Percentiles rank a stretch among this genome's conserved stretches.
Evolutionary conservation across 2,329 filamentous ascomycete species (phyloP).

Genomic region (Cladosporium sp.): DNA sequence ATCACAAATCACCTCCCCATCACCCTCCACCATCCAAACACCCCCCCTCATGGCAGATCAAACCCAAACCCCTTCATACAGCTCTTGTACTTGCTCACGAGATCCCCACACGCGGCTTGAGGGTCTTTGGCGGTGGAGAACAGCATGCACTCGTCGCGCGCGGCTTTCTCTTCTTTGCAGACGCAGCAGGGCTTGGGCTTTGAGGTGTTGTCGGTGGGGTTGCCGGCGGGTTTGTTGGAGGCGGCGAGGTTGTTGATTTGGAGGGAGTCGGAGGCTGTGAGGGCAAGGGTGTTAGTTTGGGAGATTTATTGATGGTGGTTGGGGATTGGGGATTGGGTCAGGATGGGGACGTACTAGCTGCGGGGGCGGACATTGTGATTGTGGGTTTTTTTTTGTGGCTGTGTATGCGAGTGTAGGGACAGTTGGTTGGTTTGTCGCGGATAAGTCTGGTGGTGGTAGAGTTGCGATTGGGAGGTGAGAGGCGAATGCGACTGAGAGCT

Average conservation of each 20-base stretch:
- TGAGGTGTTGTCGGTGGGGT: background rate
- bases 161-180: slow-evolving; percentile 91
- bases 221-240: slow-evolving; percentile 41
- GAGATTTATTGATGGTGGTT: background rate
- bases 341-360: slow-evolving; percentile 1
- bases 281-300: background rate
- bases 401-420: background rate
- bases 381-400: background rate
- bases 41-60: slow-evolving; percentile 48
- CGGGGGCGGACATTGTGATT: slow-evolving; percentile 9
- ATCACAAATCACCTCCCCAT: background rate
- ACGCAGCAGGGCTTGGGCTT: slow-evolving; percentile 83
- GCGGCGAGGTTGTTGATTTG: slow-evolving; percentile 45
- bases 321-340: background rate
- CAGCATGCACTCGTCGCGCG: slow-evolving; percentile 97
- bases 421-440: background rate
- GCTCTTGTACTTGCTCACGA: slow-evolving; percentile 80
- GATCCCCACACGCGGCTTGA: slow-evolving; percentile 75
- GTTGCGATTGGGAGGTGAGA: background rate
- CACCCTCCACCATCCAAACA: background rate
- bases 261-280: slow-evolving; percentile 16
- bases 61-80: slow-evolving; percentile 97
- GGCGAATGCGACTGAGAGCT: background rate
- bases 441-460: background rate
- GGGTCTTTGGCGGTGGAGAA: slow-evolving; percentile 86